A percentile compares a stretch with the other conserved stretches of the same genome.
Evolutionary conservation across 495 filamentous ascomycete species (phyloP).

Genomic region (Mycothermus thermophilus): DNA sequence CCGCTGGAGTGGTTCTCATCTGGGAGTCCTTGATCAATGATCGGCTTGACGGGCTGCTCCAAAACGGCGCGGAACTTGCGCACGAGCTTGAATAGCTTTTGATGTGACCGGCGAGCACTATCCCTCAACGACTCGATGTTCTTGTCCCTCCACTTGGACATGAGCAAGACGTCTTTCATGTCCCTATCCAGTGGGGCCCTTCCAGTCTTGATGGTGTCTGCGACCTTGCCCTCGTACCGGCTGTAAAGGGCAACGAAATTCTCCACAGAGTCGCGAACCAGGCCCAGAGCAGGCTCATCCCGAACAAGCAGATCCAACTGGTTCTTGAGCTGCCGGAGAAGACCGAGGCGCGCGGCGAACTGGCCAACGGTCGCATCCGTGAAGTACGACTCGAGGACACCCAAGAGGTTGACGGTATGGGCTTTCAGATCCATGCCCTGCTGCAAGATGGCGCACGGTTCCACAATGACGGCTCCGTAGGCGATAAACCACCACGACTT

Average conservation of each 20-base stretch:
- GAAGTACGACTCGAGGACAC: conserved; percentile 63
- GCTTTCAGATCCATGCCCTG: conserved; percentile 40
- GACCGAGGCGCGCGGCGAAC: conserved; percentile 52
- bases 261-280: conserved; percentile 45
- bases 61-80: conserved; percentile 71
- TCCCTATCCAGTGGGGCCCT: conserved; percentile 61
- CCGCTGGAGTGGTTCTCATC: conserved; percentile 23
- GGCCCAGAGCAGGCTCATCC: conserved; percentile 39
- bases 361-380: conserved; percentile 63
- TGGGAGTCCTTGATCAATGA: conserved; percentile 54
- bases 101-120: conserved; percentile 77
- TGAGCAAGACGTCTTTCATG: conserved; percentile 71
- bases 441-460: conserved; percentile 48
- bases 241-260: conserved; percentile 66
- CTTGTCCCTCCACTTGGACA: conserved; percentile 93
- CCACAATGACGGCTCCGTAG: conserved; percentile 72
- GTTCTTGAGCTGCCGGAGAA: conserved; percentile 57
- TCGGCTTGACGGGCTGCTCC: conserved; percentile 49
- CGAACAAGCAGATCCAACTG: conserved; percentile 44
- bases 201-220: conserved; percentile 47
- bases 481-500: conserved; percentile 94
- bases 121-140: conserved; percentile 80
- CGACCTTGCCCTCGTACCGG: conserved; percentile 50
- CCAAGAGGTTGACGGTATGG: conserved; percentile 54
- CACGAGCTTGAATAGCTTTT: conserved; percentile 81